phyloP scores from a whole-genome alignment of 1,284 basidiomycete genomes.

The Apiotrichum laibachii region DNA sequence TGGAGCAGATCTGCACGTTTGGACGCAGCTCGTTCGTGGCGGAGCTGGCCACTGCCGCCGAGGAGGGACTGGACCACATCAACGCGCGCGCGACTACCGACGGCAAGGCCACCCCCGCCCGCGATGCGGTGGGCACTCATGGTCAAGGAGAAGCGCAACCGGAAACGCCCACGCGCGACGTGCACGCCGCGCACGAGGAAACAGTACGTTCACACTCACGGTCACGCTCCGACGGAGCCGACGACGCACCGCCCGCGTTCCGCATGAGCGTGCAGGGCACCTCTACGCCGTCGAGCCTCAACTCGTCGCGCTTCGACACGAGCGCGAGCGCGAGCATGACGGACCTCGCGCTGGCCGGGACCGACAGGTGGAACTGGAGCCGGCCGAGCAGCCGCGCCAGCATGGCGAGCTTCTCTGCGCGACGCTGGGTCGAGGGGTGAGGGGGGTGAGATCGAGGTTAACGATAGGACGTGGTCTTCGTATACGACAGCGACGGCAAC shows the following conservation, averaged over 20 bases:
- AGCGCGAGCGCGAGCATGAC: not conserved
- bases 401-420: not conserved
- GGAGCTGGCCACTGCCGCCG: not conserved
- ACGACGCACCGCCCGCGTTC: not conserved
- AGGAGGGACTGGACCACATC: not conserved
- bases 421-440: not conserved
- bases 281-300: not conserved
- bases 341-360: slow-evolving; percentile 7
- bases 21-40: not conserved
- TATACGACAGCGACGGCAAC: no score
- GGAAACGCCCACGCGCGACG: no score
- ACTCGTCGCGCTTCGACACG: not conserved
- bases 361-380: slow-evolving; percentile 9
- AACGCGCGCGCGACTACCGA: not conserved
- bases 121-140: no score
- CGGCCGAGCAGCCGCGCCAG: slow-evolving; percentile 1
- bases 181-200: no score
- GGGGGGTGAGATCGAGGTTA: no score
- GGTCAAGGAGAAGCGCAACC: no score
- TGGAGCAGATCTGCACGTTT: not conserved
- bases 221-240: not conserved
- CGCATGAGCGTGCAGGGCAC: not conserved
- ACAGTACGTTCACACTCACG: no score
- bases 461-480: no score
- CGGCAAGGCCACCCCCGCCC: not conserved